A percentile compares a stretch with the other conserved stretches of the same genome.
phyloP scores from a whole-genome alignment of 306 rosid genomes.

The Castanea mollissima region DNA sequence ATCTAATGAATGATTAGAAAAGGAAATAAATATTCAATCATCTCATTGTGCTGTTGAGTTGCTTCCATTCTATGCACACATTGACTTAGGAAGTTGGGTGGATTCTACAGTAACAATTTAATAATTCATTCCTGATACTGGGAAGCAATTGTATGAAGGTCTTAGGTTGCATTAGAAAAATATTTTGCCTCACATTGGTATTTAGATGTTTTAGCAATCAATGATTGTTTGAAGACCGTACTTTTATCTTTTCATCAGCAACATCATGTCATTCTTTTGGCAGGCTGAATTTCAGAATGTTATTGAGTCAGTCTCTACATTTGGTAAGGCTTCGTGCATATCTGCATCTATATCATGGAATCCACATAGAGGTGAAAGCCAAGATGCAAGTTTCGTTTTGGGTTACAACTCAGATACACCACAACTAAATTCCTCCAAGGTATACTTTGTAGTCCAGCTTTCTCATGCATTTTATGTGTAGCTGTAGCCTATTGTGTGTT shows the following conservation, averaged over 20 bases:
- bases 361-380: conserved; percentile 58
- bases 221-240: background rate
- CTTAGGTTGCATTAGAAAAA: background rate
- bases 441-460: conserved; percentile 20
- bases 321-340: conserved; percentile 63
- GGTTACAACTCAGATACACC: conserved; percentile 73
- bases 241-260: background rate
- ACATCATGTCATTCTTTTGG: conserved; percentile 3
- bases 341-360: conserved; percentile 90
- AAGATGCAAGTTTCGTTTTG: conserved; percentile 66
- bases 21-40: background rate
- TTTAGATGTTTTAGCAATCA: background rate
- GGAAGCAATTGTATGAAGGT: background rate
- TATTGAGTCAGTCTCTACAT: conserved; percentile 67
- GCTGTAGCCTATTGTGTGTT: background rate
- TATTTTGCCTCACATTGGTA: background rate
- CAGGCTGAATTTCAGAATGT: conserved; percentile 97
- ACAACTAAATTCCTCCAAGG: conserved; percentile 89
- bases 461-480: conserved; percentile 18
- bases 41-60: background rate
- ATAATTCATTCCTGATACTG: background rate
- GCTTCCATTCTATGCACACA: background rate
- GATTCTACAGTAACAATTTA: background rate
- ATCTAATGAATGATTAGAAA: background rate
- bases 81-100: background rate